These are phyloP conservation scores for Candida michaelii DNA, from an alignment of 805 yeast species.

Conservation along the genomic window DNA sequence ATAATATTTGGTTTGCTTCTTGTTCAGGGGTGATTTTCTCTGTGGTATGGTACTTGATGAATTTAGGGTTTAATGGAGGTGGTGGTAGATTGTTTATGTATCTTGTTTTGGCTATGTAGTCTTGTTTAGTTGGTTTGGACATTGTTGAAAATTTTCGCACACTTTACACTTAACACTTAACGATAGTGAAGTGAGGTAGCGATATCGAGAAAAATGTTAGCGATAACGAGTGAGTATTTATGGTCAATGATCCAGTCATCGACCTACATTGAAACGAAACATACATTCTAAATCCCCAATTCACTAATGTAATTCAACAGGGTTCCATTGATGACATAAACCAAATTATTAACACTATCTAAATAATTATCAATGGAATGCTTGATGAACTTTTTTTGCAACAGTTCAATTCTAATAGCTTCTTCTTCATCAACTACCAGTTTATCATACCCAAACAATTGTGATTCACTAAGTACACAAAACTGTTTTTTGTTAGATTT, in stretches of 20 bases:
- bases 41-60: slow-evolving; percentile 55
- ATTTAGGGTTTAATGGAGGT: slow-evolving; percentile 88
- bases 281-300: too few relatives aligned
- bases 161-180: background rate
- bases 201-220: too few relatives aligned
- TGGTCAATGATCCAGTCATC: too few relatives aligned
- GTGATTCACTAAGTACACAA: slow-evolving; percentile 11
- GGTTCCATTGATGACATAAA: slow-evolving; percentile 16
- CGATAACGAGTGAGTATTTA: too few relatives aligned
- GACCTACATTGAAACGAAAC: too few relatives aligned
- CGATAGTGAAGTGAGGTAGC: too few relatives aligned
- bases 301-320: background rate
- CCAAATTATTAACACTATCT: slow-evolving; percentile 13
- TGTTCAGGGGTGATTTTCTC: slow-evolving; percentile 34
- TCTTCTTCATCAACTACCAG: slow-evolving; percentile 2
- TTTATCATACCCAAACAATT: slow-evolving; percentile 8
- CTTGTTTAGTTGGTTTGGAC: slow-evolving; percentile 55
- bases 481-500: background rate
- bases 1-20: slow-evolving; percentile 52
- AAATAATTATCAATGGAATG: slow-evolving; percentile 10
- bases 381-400: slow-evolving; percentile 11
- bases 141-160: slow-evolving; percentile 5
- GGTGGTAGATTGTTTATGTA: slow-evolving; percentile 89
- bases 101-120: slow-evolving; percentile 76
- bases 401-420: slow-evolving; percentile 12